Conservation (phyloP, 1,139 yeast species). For the Candida freyschussii region DNA sequence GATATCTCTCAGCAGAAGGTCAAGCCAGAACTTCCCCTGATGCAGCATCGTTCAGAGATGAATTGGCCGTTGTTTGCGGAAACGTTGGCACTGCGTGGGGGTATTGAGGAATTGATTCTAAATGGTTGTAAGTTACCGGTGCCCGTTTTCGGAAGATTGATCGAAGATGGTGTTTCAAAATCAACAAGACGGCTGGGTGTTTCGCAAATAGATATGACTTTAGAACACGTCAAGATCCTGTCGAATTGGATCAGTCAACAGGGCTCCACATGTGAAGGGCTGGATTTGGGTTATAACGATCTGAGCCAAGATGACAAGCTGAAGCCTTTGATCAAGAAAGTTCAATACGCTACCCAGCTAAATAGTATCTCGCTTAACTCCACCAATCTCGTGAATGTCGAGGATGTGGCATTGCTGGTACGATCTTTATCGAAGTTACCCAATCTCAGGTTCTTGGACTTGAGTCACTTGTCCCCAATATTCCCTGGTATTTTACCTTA, state of each 20-base stretch:
- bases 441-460: conserved; percentile 65
- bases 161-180: conserved; percentile 47
- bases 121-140: conserved; percentile 67
- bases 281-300: conserved; percentile 82
- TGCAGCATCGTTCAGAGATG: conserved; percentile 56
- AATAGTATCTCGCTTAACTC: conserved; percentile 68
- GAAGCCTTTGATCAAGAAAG: conserved; percentile 32
- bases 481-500: conserved; percentile 69
- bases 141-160: conserved; percentile 44
- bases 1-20: conserved; percentile 78
- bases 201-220: conserved; percentile 63
- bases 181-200: conserved; percentile 70
- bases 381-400: conserved; percentile 51
- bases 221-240: conserved; percentile 50
- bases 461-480: conserved; percentile 65
- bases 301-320: conserved; percentile 47
- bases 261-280: conserved; percentile 61
- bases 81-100: conserved; percentile 56
- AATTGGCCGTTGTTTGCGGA: conserved; percentile 71
- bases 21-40: conserved; percentile 48
- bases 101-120: conserved; percentile 76
- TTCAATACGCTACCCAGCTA: conserved; percentile 26
- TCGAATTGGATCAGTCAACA: conserved; percentile 58
- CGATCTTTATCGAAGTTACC: conserved; percentile 48
- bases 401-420: conserved; percentile 50